Percentiles rank a stretch among this genome's conserved stretches.
phyloP scores from a whole-genome alignment of 139 green algal species.

The Chlamydomonas asymmetrica region DNA sequence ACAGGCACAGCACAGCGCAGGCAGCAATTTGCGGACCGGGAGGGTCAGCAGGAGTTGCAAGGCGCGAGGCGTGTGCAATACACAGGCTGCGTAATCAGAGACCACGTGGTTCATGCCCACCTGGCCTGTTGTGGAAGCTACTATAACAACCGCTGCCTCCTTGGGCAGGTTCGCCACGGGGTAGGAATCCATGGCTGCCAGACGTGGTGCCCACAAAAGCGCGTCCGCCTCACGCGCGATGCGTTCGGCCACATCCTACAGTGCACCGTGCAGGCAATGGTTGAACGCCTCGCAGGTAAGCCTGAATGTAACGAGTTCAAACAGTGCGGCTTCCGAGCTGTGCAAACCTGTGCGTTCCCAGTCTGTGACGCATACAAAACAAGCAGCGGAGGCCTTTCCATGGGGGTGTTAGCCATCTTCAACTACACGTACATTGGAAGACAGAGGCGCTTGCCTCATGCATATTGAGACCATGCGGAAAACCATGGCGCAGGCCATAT shows the following conservation, averaged over 20 bases:
- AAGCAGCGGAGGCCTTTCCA: constrained; percentile 59
- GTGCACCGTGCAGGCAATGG: neutral
- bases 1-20: too few species aligned
- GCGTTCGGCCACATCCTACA: constrained; percentile 89
- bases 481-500: too few species aligned
- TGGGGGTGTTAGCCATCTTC: too few species aligned
- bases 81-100: neutral
- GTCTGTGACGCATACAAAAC: constrained; percentile 90
- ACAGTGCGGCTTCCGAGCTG: neutral
- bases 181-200: constrained; percentile 80
- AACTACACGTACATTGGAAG: too few species aligned
- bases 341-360: constrained; percentile 80
- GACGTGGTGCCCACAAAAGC: constrained; percentile 42
- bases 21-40: neutral
- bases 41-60: too few species aligned
- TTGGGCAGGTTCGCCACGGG: constrained; percentile 56
- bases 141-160: constrained; percentile 69
- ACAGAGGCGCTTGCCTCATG: too few species aligned
- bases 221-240: constrained; percentile 71
- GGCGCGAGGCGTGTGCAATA: neutral
- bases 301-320: neutral
- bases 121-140: constrained; percentile 87
- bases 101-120: constrained; percentile 11
- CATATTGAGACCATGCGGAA: too few species aligned
- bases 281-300: neutral